Evolutionary conservation across 305 asterid species (phyloP), one percentile per base, ranked within the genome.

Genomic region (Fraxinus greggii): DNA sequence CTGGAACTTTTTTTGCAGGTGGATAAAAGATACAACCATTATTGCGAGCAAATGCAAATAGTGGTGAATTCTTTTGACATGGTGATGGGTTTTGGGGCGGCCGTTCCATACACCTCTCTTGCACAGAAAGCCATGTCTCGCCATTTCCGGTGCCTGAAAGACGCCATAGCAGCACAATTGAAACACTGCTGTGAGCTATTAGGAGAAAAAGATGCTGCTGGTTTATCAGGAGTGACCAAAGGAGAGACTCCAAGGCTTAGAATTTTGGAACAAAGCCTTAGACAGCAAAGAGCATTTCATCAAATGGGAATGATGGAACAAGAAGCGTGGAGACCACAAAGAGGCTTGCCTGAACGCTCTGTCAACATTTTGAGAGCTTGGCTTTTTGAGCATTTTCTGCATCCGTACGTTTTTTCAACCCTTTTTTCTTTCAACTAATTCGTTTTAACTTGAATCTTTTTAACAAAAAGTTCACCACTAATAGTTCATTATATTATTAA

Each of bases 261-360:
- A 70, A 82, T 94, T 4, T 90, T 96, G 23, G 99, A 96, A 17
- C 99, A 91, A 85, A 93, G 93, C 79, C 83, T 93, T 15, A 90
- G 99, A 42, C 98, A 94, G 40, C 99, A 96, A 72, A 78, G 96
- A 31, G 95, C 97, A 0, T 92, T 94, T 59, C 97, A 93, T 69
- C 99, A 96, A 77, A 94, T 96, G 97, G 98, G 99, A 4, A 91
- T 93, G 93, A 92, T 93, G 98, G 98, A 96, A 75, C 99, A 96
- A 81, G 99, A 94, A 86, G 98, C 98, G 0, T 96, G 99, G 99
- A 76, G 99, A 77, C 99, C 99, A 2, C 99, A 96, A 74, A 72
- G 99, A 32, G 99, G 99, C 1, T 63, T 96, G 85, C 99, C 99
- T 13, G 98, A 96, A 85, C 87, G 97, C 9, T 96, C 99, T 1